Conservation (phyloP, 148 eudicot genomes). For the Fallopia convolvulus region DNA sequence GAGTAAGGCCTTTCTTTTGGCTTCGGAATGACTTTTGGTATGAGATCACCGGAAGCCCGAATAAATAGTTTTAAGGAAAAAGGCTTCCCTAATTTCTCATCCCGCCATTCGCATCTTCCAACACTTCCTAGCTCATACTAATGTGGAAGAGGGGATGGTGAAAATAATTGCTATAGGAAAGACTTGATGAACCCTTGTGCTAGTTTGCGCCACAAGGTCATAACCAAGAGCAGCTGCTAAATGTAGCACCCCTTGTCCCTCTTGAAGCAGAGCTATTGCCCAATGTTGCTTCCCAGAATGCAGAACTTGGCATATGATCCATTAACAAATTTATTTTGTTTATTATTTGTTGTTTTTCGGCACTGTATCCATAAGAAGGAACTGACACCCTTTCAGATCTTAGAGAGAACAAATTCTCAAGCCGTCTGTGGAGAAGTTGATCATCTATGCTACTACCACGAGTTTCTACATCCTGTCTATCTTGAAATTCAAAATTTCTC, state of each 20-base stretch:
- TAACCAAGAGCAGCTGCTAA: conserved; percentile 68
- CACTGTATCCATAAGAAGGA: conserved; percentile 15
- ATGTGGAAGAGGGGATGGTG: no score
- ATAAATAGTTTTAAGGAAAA: no score
- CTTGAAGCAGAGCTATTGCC: background rate
- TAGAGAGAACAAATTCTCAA: conserved; percentile 27
- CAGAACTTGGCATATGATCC: conserved; percentile 27
- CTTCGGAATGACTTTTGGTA: no score
- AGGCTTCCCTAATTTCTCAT: no score
- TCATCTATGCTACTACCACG: conserved; percentile 33
- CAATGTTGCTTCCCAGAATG: conserved; percentile 17
- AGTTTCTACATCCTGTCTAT: conserved; percentile 26
- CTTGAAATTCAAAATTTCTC: conserved; percentile 75
- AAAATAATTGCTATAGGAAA: no score
- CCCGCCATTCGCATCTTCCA: no score
- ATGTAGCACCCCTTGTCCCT: conserved; percentile 65
- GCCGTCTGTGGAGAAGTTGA: conserved; percentile 27
- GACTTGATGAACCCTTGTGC: no score
- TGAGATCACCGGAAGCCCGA: no score
- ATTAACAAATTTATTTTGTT: conserved; percentile 23
- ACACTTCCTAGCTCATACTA: no score
- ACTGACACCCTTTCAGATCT: conserved; percentile 15
- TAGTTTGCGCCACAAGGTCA: conserved; percentile 4
- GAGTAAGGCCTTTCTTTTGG: no score
- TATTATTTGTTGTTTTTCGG: conserved; percentile 20